phyloP scores from a whole-genome alignment of 75 land plant genomes.

The Gnetum montanum region DNA sequence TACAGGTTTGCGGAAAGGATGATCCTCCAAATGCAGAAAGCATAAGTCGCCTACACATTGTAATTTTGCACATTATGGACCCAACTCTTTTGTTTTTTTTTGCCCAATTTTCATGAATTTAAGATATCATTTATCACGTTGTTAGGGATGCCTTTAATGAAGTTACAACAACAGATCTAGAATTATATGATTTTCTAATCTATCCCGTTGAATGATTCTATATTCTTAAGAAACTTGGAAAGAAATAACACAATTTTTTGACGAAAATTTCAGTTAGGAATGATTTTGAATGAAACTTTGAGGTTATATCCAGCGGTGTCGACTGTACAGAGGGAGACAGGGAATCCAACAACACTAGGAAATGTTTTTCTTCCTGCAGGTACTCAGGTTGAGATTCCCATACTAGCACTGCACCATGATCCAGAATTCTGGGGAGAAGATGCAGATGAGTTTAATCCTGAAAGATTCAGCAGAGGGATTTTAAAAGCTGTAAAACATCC shows the following conservation, averaged over 20 bases:
- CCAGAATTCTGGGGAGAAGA: constrained; percentile 45
- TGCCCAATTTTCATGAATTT: neutral
- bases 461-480: constrained; percentile 26
- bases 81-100: neutral
- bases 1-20: constrained; percentile 21
- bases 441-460: constrained; percentile 51
- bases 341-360: constrained; percentile 24
- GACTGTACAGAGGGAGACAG: constrained; percentile 9
- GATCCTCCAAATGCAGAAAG: constrained; percentile 20
- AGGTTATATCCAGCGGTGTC: constrained; percentile 39
- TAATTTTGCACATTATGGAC: constrained; percentile 12
- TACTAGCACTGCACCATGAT: constrained; percentile 40
- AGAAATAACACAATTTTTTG: neutral
- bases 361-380: constrained; percentile 21
- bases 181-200: neutral
- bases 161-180: neutral
- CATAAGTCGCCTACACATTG: constrained; percentile 42
- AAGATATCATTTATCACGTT: neutral
- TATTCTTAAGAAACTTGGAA: neutral
- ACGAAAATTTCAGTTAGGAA: constrained; percentile 23
- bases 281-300: constrained; percentile 38
- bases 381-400: constrained; percentile 23
- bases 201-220: neutral
- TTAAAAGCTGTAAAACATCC: constrained; percentile 56
- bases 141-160: neutral